phyloP scores from a whole-genome alignment of 2,329 filamentous ascomycete species.

The Beauveria sp. region DNA sequence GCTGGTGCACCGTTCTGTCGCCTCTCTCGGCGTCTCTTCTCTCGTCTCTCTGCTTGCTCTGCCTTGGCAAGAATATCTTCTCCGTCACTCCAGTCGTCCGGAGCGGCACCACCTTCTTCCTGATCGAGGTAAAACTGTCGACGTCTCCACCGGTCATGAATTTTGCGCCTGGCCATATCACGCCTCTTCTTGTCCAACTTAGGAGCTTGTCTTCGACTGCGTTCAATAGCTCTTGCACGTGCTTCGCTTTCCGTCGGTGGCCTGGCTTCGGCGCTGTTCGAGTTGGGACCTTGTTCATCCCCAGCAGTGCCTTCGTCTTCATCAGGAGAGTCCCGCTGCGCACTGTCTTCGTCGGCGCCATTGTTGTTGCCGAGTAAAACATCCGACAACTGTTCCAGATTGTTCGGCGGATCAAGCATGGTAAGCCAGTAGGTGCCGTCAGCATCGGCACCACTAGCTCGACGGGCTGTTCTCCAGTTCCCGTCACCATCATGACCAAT shows the following conservation, averaged over 20 bases:
- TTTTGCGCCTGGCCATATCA: conserved; percentile 40
- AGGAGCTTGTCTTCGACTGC: conserved; percentile 27
- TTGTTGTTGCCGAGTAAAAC: conserved; percentile 28
- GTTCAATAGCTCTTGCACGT: conserved; percentile 29
- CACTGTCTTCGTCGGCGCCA: conserved; percentile 17
- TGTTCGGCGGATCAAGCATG: conserved; percentile 37
- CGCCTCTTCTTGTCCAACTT: conserved; percentile 32
- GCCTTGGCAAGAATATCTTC: conserved; percentile 45
- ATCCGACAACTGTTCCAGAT: conserved; percentile 34
- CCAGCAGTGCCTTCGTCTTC: conserved; percentile 11
- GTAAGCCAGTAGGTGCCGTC: conserved; percentile 35
- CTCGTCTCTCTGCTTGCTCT: conserved; percentile 7
- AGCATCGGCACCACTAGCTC: conserved; percentile 22
- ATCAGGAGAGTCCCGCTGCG: conserved; percentile 21
- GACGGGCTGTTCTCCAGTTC: conserved; percentile 28
- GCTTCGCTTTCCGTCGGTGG: conserved; percentile 32
- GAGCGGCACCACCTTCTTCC: conserved; percentile 66
- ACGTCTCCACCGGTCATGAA: conserved; percentile 68
- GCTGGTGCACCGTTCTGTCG: neutral
- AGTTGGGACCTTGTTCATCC: conserved; percentile 7
- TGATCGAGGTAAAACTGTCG: conserved; percentile 78
- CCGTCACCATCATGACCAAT: conserved; percentile 25
- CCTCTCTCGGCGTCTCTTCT: neutral
- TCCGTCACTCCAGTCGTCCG: conserved; percentile 54
- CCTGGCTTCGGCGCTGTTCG: conserved; percentile 23